Evolutionary conservation across 1,139 yeast species (phyloP), one percentile per base, ranked within the genome.

Genomic region (Debaryomyces psychrophilus): DNA sequence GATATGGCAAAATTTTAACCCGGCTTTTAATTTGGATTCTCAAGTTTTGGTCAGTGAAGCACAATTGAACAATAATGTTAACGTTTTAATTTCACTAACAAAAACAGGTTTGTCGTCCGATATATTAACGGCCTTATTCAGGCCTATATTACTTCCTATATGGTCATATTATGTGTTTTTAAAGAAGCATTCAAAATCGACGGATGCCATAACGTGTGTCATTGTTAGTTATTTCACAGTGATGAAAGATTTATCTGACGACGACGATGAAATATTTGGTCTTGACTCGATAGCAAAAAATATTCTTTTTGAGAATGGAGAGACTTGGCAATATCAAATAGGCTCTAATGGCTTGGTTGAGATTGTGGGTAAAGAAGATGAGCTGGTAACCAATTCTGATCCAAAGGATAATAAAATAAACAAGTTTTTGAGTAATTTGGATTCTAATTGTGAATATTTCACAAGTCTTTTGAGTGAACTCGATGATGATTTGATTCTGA

Each of bases 111-210:
- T 71, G n/a, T 56, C 76, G 1, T 54, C 62, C 0, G 79, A 76
- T 2, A 63, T 87, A 7, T 56, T 79, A 14, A 52, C 53, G 17
- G 70, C 65, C 7, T 50, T 83, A 4, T 71, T 83, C 44, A 53
- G 64, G 12, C 83, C 79, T 1, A 67, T 85, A 25, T 35, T 76
- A 31, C 50, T 75, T 37, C 60, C 76, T 1, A 47, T 89, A 17
- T 90, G 96, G 96, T 70, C 79, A 1, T 83, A 85, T 56, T 67
- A 76, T 33, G 63, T 79, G 27, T 86, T 78, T 58, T 67, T 83
- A 43, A 68, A 68, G 37, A 55, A 68, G 8, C 66, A 73, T 39
- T 44, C 52, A 3, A 77, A 68, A 60, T 72, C 69, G 8, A 62
- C 52, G 20, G 77, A 71, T n/a, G 73, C 84, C 0, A 62, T 81